Conservation (phyloP, 1,284 basidiomycete genomes). For the Rhodotorula sp. region DNA sequence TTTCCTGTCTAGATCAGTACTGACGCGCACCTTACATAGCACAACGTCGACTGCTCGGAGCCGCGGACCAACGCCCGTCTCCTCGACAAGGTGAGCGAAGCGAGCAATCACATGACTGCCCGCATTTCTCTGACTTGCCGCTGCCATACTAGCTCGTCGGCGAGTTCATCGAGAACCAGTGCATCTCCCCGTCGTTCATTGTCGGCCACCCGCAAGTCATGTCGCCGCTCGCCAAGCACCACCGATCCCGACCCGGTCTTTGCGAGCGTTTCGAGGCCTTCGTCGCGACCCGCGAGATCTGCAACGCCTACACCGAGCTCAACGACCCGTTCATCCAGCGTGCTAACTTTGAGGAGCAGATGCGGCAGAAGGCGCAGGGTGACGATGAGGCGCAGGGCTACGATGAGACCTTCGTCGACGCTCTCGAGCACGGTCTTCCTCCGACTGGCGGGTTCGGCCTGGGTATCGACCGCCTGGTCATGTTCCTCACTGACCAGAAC, state of each 20-base stretch:
- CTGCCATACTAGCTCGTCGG: conserved; percentile 70
- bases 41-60: conserved; percentile 95
- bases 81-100: conserved; percentile 79
- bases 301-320: conserved; percentile 97
- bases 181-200: conserved; percentile 95
- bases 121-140: background rate
- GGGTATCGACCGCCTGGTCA: conserved; percentile 85
- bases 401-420: conserved; percentile 74
- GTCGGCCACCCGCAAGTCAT: conserved; percentile 99
- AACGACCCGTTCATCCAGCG: conserved; percentile 98
- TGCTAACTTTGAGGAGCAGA: conserved; percentile 88
- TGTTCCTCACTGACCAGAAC: conserved; percentile 61
- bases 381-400: conserved; percentile 98
- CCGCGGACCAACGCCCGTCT: conserved; percentile 93
- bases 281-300: conserved; percentile 97
- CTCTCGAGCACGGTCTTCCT: conserved; percentile 90
- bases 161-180: conserved; percentile 95
- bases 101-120: too few species aligned
- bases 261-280: conserved; percentile 99
- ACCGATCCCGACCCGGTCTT: conserved; percentile 85
- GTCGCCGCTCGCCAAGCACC: conserved; percentile 97
- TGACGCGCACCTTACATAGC: conserved; percentile 53
- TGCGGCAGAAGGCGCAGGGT: conserved; percentile 89
- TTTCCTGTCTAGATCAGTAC: background rate
- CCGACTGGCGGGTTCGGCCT: conserved; percentile 97